Evolutionary conservation across 2,329 filamentous ascomycete genomes (phyloP), one percentile per base, ranked within the genome.

Genomic region (Aspergillus cejpii): DNA sequence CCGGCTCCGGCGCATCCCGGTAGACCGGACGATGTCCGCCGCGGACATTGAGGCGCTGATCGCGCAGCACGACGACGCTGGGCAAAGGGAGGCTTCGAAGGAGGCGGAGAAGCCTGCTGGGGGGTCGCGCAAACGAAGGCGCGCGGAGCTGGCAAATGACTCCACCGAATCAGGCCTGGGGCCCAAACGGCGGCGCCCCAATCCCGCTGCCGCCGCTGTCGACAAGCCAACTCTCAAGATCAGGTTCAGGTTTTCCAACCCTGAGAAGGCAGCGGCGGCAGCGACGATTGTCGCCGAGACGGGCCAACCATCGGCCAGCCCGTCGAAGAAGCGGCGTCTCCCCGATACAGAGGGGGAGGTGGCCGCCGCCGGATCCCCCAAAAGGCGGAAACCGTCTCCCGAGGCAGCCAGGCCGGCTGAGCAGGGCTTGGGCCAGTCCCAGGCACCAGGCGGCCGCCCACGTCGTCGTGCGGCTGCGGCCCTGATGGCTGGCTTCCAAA

Each of bases 381-480:
- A 47, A 23, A 54, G 37, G 14, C 20, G 31, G 15, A 41, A 41
- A 20, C 23, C 27, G 24, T 38, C 20, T 15, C 20, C 43, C 7
- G 27, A 28, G 2, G 31, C 31, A 11, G 33, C 45, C 2, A 29
- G 37, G 15, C 11, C 43, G 5, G 17, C 42, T 2, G 45, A 50
- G 6, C 31, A 41, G 4, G 21, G 14, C 12, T 26, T 37, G 19
- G 38, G 26, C 8, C 42, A 41, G 20, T 53, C 28, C 8, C 42
- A 41, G 20, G 53, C 51, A 1, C 50, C 54, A 2, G 46, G 49
- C 6, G 51, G 54, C 14, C 54, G 56, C 17, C 56, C 56, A 4
- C 55, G 55, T 29, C 53, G 55, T 14, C 53, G 53, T 20, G 56
- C 53, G 8, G 52, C 56, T 10, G 49, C 51, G 6, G 50, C 53